Conservation (phyloP, 306 rosid species). For the Begonia masoniana region DNA sequence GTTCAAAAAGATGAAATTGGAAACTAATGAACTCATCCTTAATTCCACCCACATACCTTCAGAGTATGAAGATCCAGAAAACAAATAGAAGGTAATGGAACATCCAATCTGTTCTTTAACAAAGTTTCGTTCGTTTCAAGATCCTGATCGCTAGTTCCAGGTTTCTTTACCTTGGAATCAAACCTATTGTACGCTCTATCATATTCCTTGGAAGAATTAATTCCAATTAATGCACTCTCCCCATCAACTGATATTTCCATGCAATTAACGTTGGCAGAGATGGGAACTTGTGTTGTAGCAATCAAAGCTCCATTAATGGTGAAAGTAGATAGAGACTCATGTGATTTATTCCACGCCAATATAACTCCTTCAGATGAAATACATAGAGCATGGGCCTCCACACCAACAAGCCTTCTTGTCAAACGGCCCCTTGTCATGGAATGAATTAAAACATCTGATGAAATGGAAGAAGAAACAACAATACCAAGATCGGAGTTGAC, state of each 20-base stretch:
- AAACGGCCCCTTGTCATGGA: slow-evolving; percentile 72
- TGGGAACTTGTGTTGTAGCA: slow-evolving; percentile 44
- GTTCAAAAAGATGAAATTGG: too few relatives aligned
- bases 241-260: slow-evolving; percentile 87
- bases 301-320: slow-evolving; percentile 70
- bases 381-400: slow-evolving; percentile 67
- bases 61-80: slow-evolving; percentile 75
- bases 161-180: slow-evolving; percentile 36
- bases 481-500: slow-evolving; percentile 84
- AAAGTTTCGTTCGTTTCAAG: slow-evolving; percentile 27
- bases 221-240: slow-evolving; percentile 69
- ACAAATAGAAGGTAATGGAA: slow-evolving; percentile 74
- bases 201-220: slow-evolving; percentile 32
- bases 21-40: neutral
- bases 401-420: slow-evolving; percentile 61
- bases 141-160: slow-evolving; percentile 18
- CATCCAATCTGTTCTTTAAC: slow-evolving; percentile 37
- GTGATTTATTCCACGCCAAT: slow-evolving; percentile 65
- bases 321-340: slow-evolving; percentile 58
- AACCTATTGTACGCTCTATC: slow-evolving; percentile 23
- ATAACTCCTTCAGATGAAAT: slow-evolving; percentile 80
- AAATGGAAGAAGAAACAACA: slow-evolving; percentile 74
- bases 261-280: slow-evolving; percentile 55
- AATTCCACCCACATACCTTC: slow-evolving; percentile 42
- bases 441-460: slow-evolving; percentile 78